Percentiles rank a stretch among this genome's conserved stretches.
phyloP scores from a whole-genome alignment of 164 flowering plant genomes.

The Houttuynia cordata region DNA sequence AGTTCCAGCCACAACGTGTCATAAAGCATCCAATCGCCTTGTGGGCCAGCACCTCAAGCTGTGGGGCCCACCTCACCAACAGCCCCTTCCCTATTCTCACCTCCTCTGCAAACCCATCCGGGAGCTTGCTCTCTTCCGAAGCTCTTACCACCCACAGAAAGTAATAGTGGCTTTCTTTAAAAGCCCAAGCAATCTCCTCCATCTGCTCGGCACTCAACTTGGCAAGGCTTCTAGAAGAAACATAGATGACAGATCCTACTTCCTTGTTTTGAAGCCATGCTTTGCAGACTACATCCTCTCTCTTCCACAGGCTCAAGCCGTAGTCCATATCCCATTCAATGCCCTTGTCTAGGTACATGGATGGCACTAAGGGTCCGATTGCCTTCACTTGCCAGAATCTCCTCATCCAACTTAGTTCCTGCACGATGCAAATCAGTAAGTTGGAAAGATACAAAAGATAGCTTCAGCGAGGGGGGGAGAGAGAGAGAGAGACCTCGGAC shows the following conservation, averaged over 20 bases:
- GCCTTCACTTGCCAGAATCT: conserved; percentile 10
- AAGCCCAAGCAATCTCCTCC: conserved; percentile 13
- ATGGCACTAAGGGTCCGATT: conserved; percentile 27
- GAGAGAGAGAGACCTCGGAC: neutral
- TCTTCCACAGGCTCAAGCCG: conserved; percentile 7
- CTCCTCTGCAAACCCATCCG: neutral
- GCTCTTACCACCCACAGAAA: conserved; percentile 24
- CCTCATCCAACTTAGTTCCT: neutral
- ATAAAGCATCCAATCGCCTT: conserved; percentile 5
- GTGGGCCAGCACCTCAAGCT: conserved; percentile 6
- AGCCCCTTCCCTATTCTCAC: neutral
- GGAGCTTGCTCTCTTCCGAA: neutral
- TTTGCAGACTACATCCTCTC: neutral
- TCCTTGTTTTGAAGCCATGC: conserved; percentile 2
- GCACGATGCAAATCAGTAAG: neutral
- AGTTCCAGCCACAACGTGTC: conserved; percentile 6
- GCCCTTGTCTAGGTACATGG: conserved; percentile 17
- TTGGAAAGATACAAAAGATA: no score
- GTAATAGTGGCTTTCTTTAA: neutral
- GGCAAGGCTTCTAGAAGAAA: conserved; percentile 5
- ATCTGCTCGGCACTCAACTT: conserved; percentile 10
- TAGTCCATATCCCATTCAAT: conserved; percentile 7
- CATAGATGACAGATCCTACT: conserved; percentile 4
- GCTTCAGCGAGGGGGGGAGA: neutral
- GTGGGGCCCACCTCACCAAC: conserved; percentile 5